A percentile compares a stretch with the other conserved stretches of the same genome.
Conservation (phyloP, 2,329 filamentous ascomycete species). For the Aspergillus sp. region DNA sequence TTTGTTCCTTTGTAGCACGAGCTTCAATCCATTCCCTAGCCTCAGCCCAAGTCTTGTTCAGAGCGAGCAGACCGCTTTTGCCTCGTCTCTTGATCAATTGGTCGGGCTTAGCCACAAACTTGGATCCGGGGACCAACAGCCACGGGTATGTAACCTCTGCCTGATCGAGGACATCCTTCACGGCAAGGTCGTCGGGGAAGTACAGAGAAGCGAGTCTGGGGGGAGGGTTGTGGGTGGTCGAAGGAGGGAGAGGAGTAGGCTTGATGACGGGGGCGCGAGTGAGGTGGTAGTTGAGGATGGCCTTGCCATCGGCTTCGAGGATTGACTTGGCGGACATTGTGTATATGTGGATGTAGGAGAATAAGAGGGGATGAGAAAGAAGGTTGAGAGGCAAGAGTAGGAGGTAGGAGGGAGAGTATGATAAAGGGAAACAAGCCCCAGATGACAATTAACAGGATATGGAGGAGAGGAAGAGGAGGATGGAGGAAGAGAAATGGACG, state of each 20-base stretch:
- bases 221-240: constrained; percentile 87
- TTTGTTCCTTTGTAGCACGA: constrained; percentile 85
- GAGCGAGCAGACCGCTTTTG: constrained; percentile 92
- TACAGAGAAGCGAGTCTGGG: constrained; percentile 86
- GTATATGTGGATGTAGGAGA: constrained; percentile 23
- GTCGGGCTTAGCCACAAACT: constrained; percentile 98
- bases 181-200: constrained; percentile 84
- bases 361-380: constrained; percentile 1
- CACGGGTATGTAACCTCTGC: constrained; percentile 96
- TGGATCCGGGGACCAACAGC: constrained; percentile 78
- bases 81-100: constrained; percentile 99
- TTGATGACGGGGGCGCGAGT: constrained; percentile 97
- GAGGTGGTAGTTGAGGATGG: constrained; percentile 99
- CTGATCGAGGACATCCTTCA: constrained; percentile 84
- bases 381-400: constrained; percentile 15
- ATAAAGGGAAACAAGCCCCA: constrained; percentile 17
- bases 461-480: constrained; percentile 4
- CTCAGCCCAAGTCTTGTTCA: constrained; percentile 97
- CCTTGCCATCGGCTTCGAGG: constrained; percentile 99
- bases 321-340: constrained; percentile 95
- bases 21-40: constrained; percentile 91
- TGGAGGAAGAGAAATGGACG: constrained; percentile 1
- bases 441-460: constrained; percentile 13
- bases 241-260: constrained; percentile 84
- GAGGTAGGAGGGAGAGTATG: constrained; percentile 5